Conservation (phyloP, 2,329 filamentous ascomycete genomes). For the Penicillium sp. region DNA sequence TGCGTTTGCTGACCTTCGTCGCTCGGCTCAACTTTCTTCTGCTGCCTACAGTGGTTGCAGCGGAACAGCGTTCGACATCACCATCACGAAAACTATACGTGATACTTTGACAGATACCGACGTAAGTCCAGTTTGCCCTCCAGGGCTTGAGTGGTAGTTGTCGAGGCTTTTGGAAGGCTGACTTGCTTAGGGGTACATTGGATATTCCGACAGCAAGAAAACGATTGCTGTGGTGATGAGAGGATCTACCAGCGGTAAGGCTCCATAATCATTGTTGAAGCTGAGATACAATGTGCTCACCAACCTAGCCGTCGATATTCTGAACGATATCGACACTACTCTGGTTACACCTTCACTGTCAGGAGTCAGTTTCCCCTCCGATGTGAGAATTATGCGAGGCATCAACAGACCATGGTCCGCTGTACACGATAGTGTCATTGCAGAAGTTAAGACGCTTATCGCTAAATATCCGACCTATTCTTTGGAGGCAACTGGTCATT, state of each 20-base stretch:
- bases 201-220: conserved; percentile 27
- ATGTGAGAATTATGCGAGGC: conserved; percentile 31
- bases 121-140: conserved; percentile 4
- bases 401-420: conserved; percentile 30
- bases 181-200: conserved; percentile 27
- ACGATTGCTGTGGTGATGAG: conserved; percentile 34
- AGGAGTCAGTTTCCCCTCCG: conserved; percentile 30
- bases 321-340: conserved; percentile 30
- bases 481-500: conserved; percentile 34
- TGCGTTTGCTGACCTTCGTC: conserved; percentile 23
- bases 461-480: conserved; percentile 31
- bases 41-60: conserved; percentile 32
- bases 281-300: not conserved
- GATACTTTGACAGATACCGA: conserved; percentile 28
- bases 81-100: conserved; percentile 30
- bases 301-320: conserved; percentile 18
- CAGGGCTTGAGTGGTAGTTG: not conserved
- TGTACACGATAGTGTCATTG: conserved; percentile 31
- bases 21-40: conserved; percentile 33
- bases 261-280: not conserved
- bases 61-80: conserved; percentile 32
- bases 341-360: conserved; percentile 28
- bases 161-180: not conserved
- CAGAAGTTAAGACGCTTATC: conserved; percentile 29
- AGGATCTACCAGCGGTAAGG: conserved; percentile 31